Evolutionary conservation across 805 yeast species (phyloP), one percentile per base, ranked within the genome.

Genomic region (Vanderwaltozyma verrucispora): DNA sequence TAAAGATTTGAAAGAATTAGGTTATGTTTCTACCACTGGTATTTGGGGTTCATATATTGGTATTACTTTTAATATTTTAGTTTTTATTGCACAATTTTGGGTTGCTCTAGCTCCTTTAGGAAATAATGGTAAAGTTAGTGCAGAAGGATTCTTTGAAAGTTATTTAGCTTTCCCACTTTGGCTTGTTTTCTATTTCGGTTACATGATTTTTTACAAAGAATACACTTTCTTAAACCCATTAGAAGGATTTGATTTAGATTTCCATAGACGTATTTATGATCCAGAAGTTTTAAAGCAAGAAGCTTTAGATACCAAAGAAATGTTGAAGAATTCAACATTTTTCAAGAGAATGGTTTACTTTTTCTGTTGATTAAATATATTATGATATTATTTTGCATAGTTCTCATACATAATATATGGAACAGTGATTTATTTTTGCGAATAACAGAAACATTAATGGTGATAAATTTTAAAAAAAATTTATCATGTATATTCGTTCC

Each of bases 21-120:
- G 77, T 3, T 74, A 65, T 54, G 53, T 50, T 29, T 63, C 79
- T 17, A 67, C 60, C 43, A 59, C 67, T 21, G 79, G 79, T 33
- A 49, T 62, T 12, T 59, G 52, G 50, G 77, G 77, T 13, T 73
- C 79, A 3, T 62, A 56, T 45, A 64, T 63, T 50, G 80, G 74
- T 16, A 54, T 74, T 13, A 41, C 62, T n/a, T 59, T 77, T 44
- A 71, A 74, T 40, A 41, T 62, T 9, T 59, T 75, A 36, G 71
- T 77, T 19, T 53, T 75, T 24, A 55, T 68, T 35, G 78, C 77
- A 1, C 80, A 75, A 51, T 74, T 77, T 55, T 77, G 80, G 77
- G 71, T 78, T 39, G 79, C 83, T 3, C 51, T 76, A 37, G 74
- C 67, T 53, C 81, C 84, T 35, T 56, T 76, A 37, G 75, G 49